Conservation (phyloP, 1,284 basidiomycete genomes). For the Sphaerobolus stellatus region DNA sequence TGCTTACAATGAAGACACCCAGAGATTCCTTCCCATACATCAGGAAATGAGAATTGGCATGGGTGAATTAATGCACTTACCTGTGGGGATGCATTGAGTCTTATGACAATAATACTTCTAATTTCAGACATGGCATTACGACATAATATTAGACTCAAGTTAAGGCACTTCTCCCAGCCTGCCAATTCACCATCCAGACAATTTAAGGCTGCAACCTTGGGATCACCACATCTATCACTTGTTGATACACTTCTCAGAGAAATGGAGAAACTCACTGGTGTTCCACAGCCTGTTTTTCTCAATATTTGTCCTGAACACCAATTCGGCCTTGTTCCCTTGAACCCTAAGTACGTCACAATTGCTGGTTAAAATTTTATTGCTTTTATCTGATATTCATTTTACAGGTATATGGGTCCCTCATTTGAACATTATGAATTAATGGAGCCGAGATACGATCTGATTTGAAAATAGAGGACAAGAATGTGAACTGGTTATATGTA, state of each 20-base stretch:
- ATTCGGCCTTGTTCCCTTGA: no score
- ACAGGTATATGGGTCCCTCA: no score
- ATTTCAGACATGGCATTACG: not conserved
- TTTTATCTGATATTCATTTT: no score
- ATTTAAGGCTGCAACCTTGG: not conserved
- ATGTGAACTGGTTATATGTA: no score
- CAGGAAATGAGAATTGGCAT: conserved; percentile 10
- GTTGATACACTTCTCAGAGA: not conserved
- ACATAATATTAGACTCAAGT: not conserved
- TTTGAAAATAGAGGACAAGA: no score
- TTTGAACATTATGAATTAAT: no score
- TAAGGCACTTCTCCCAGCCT: conserved; percentile 1
- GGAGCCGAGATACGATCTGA: no score
- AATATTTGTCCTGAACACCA: no score
- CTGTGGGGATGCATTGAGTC: conserved; percentile 3
- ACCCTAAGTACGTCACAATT: no score
- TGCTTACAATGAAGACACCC: conserved; percentile 1
- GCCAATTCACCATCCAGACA: not conserved
- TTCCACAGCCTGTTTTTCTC: no score
- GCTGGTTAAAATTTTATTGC: no score
- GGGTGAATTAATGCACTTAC: conserved; percentile 1
- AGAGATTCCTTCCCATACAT: not conserved
- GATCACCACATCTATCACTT: conserved; percentile 1
- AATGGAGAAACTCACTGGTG: not conserved
- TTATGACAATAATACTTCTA: not conserved